Conservation (phyloP, 129 eudicot species). For the carrot (Daucus carota) region DH1_v3.0 NC_030383.2:45771001-45771500, state of each 20-base stretch:
- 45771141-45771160: background rate
- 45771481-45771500: too few species aligned
- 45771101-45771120: too few species aligned
- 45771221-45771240: background rate
- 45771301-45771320: background rate
- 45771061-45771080: too few species aligned
- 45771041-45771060: too few species aligned
- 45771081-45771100: too few species aligned
- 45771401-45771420: too few species aligned
- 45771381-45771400: background rate
- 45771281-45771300: background rate
- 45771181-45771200: too few species aligned
- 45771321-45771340: background rate
- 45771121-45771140: background rate
- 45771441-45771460: background rate
- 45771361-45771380: background rate
- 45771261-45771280: too few species aligned
- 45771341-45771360: too few species aligned
- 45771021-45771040: too few species aligned
- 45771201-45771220: too few species aligned
- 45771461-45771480: background rate
- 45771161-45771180: too few species aligned
- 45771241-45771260: background rate
- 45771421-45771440: background rate
- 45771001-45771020: conserved; percentile 49